phyloP scores from a whole-genome alignment of 1,139 yeast species.

The Debaryomyces psychrophilus region DNA sequence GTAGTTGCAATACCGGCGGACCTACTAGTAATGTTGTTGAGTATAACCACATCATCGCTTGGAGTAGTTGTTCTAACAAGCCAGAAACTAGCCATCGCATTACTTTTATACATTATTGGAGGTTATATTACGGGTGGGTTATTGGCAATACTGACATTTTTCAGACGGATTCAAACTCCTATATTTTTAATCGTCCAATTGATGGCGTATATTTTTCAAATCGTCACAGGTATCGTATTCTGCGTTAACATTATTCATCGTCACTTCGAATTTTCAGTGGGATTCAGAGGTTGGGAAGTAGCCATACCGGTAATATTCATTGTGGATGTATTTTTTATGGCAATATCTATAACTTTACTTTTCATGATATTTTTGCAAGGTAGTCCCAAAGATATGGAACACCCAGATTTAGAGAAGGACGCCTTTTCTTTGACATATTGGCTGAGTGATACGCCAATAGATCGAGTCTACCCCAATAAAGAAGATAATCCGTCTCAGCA shows the following conservation, averaged over 20 bases:
- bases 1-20: constrained; percentile 1
- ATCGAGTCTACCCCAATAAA: not conserved
- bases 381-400: not conserved
- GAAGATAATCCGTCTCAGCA: not conserved
- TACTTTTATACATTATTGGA: constrained; percentile 3
- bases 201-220: constrained; percentile 19
- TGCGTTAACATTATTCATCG: constrained; percentile 19
- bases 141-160: not conserved
- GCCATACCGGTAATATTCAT: constrained; percentile 17
- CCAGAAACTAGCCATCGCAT: not conserved
- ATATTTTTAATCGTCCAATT: constrained; percentile 9
- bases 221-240: constrained; percentile 24
- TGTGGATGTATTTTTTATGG: constrained; percentile 14
- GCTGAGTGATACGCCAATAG: not conserved
- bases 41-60: constrained; percentile 6
- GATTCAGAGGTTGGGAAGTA: constrained; percentile 13
- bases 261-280: constrained; percentile 6
- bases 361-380: not conserved
- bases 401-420: constrained; percentile 2
- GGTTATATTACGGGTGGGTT: not conserved
- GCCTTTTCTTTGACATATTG: not conserved
- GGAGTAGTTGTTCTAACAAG: constrained; percentile 1
- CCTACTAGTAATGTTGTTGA: constrained; percentile 4
- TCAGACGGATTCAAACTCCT: not conserved
- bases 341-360: constrained; percentile 11